Evolutionary conservation across 2,329 filamentous ascomycete genomes (phyloP).

Genomic region (Verticillium tricorpus): DNA sequence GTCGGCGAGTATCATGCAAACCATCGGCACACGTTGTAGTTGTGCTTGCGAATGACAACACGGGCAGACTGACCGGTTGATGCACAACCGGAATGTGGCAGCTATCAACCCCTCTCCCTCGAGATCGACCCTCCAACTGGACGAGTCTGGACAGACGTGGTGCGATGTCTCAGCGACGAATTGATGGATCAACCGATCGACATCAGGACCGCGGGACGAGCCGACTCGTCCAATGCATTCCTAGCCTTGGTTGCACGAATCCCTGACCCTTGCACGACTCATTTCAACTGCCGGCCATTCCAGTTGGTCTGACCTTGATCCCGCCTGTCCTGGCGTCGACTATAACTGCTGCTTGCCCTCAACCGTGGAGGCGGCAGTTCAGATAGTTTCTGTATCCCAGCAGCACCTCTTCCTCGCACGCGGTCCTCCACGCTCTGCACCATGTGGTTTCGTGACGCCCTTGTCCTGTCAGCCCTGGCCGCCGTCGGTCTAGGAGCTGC

Average conservation of each 20-base stretch:
- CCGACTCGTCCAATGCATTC: not conserved
- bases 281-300: not conserved
- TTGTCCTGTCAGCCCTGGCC: slow-evolving; percentile 2
- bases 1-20: too few species aligned
- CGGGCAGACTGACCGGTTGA: not conserved
- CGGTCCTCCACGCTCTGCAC: not conserved
- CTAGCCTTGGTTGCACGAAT: not conserved
- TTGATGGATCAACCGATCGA: not conserved
- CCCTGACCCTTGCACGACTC: not conserved
- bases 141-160: not conserved
- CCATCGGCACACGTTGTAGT: not conserved
- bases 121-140: not conserved
- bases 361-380: too few species aligned
- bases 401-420: not conserved
- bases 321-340: not conserved
- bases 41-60: not conserved
- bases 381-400: not conserved
- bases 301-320: not conserved
- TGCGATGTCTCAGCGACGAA: not conserved
- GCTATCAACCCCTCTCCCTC: not conserved
- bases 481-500: slow-evolving; percentile 3
- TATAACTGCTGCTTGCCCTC: not conserved
- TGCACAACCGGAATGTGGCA: not conserved
- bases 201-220: not conserved
- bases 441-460: not conserved